Evolutionary conservation across 2,329 filamentous ascomycete species (phyloP).

Genomic region (Hypoxylon sp.): DNA sequence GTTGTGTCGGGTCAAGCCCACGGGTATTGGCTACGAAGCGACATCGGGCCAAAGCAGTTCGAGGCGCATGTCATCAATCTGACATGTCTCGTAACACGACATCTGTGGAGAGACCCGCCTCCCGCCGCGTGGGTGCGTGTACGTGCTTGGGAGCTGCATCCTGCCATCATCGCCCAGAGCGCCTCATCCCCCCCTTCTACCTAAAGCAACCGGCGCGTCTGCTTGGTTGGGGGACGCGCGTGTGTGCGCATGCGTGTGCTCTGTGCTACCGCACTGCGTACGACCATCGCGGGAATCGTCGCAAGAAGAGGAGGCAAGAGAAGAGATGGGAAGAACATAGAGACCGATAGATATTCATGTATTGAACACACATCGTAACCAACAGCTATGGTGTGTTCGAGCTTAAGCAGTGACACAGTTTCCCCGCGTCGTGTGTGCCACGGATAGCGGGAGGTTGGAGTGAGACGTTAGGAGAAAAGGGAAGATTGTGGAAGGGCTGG

Average conservation of each 20-base stretch:
- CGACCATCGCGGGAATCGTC: neutral
- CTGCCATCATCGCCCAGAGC: slow-evolving; percentile 37
- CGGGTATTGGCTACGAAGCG: slow-evolving; percentile 28
- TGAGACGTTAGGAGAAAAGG: slow-evolving; percentile 35
- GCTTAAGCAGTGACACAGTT: slow-evolving; percentile 21
- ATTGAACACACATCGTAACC: slow-evolving; percentile 10
- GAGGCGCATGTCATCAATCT: slow-evolving; percentile 47
- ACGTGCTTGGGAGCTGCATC: slow-evolving; percentile 33
- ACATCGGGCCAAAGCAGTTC: slow-evolving; percentile 35
- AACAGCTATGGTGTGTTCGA: slow-evolving; percentile 18
- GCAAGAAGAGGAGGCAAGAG: neutral
- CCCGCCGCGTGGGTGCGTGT: slow-evolving; percentile 41
- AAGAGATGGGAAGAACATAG: neutral
- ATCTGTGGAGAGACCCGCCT: slow-evolving; percentile 42
- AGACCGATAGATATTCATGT: slow-evolving; percentile 12
- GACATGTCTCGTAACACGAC: slow-evolving; percentile 49
- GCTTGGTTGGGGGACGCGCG: neutral
- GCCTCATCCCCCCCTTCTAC: slow-evolving; percentile 31
- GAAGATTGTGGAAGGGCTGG: slow-evolving; percentile 29
- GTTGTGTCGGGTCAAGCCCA: slow-evolving; percentile 10
- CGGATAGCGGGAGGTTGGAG: slow-evolving; percentile 25
- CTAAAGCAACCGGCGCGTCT: slow-evolving; percentile 5
- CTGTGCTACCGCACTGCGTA: slow-evolving; percentile 25
- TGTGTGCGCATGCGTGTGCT: slow-evolving; percentile 9
- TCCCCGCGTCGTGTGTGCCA: slow-evolving; percentile 30